phyloP scores from a whole-genome alignment of 164 flowering plant species.

The Vitis vinifera region DNA sequence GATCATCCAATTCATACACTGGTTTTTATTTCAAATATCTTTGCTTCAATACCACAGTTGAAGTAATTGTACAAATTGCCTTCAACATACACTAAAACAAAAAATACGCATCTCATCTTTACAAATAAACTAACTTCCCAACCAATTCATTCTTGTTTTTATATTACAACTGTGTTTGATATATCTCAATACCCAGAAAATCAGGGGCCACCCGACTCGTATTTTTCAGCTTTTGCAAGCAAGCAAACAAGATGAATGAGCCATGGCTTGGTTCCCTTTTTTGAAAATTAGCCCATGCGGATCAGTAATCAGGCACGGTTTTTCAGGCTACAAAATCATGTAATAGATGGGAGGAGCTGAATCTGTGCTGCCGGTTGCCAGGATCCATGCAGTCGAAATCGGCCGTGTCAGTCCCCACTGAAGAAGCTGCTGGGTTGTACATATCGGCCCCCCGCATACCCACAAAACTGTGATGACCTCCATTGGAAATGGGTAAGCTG shows the following conservation, averaged over 20 bases:
- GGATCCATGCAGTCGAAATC: slow-evolving; percentile 62
- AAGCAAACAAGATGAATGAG: slow-evolving; percentile 2
- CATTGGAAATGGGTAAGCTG: slow-evolving; percentile 39
- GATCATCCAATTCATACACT: not conserved
- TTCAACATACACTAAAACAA: slow-evolving; percentile 32
- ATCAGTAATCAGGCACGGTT: slow-evolving; percentile 5
- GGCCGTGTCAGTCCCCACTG: slow-evolving; percentile 43
- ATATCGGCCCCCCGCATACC: slow-evolving; percentile 54
- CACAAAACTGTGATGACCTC: slow-evolving; percentile 41
- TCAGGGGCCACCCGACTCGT: slow-evolving; percentile 7
- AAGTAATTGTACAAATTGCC: slow-evolving; percentile 33
- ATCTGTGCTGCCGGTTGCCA: slow-evolving; percentile 54
- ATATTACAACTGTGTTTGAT: slow-evolving; percentile 42
- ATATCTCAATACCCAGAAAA: slow-evolving; percentile 9
- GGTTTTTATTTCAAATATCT: slow-evolving; percentile 10
- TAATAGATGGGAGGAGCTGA: slow-evolving; percentile 59
- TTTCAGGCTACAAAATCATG: slow-evolving; percentile 80
- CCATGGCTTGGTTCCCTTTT: not conserved
- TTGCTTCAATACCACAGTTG: slow-evolving; percentile 19
- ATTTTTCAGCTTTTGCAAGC: slow-evolving; percentile 11
- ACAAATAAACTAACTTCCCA: slow-evolving; percentile 53
- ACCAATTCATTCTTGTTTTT: slow-evolving; percentile 31
- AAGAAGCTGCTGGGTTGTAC: slow-evolving; percentile 41
- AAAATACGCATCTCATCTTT: slow-evolving; percentile 43
- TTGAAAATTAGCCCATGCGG: slow-evolving; percentile 1